phyloP scores from a whole-genome alignment of 495 filamentous ascomycete genomes.

The Xylaria sp. region DNA sequence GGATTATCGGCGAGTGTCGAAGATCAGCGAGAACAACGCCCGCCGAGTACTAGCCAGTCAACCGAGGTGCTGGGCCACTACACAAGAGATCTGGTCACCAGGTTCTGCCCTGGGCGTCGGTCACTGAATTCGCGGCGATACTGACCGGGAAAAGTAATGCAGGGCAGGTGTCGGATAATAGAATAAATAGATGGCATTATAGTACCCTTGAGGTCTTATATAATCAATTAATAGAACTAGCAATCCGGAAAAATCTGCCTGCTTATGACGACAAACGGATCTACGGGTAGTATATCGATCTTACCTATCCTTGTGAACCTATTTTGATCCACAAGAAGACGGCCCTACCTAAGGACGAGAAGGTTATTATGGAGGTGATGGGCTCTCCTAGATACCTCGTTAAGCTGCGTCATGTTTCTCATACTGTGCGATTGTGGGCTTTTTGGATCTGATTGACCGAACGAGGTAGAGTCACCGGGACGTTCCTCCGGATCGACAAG shows the following conservation, averaged over 20 bases:
- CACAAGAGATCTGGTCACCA: background rate
- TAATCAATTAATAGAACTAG: background rate
- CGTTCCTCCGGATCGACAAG: conserved; percentile 17
- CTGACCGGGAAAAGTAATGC: conserved; percentile 8
- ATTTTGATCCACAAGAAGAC: background rate
- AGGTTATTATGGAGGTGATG: background rate
- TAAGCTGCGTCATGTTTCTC: background rate
- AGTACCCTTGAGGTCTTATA: background rate
- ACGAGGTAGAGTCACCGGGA: background rate
- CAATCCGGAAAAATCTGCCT: background rate
- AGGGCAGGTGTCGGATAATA: background rate
- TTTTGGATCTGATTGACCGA: background rate
- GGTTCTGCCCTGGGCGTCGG: background rate
- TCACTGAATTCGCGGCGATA: background rate
- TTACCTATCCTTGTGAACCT: background rate
- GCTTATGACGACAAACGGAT: conserved; percentile 2
- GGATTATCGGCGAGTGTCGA: background rate
- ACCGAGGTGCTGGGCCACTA: background rate
- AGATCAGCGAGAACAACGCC: background rate
- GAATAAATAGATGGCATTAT: background rate
- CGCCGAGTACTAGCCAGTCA: background rate
- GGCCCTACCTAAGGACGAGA: background rate
- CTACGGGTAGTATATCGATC: background rate
- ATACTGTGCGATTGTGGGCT: background rate
- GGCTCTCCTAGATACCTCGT: conserved; percentile 7